These are phyloP conservation scores for Aspergillus costaricaensis DNA, from an alignment of 2,329 filamentous ascomycete genomes.

Conservation along the genomic window DNA sequence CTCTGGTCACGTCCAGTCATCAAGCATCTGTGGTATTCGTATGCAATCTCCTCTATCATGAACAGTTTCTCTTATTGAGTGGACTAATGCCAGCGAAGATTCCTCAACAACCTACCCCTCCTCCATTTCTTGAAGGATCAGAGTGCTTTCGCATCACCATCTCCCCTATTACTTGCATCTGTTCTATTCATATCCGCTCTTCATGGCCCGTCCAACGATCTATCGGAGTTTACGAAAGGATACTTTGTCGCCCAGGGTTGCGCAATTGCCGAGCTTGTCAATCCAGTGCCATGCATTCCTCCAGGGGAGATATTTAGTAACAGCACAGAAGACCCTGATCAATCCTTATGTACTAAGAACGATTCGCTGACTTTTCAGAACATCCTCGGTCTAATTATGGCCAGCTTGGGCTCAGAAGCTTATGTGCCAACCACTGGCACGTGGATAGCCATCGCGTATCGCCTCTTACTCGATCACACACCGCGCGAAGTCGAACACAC, in stretches of 20 bases:
- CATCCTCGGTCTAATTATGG: conserved; percentile 34
- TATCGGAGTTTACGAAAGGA: conserved; percentile 21
- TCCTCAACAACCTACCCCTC: conserved; percentile 30
- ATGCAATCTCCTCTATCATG: conserved; percentile 6
- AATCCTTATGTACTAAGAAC: neutral
- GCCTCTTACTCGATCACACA: conserved; percentile 31
- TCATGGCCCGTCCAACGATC: conserved; percentile 22
- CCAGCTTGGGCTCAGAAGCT: conserved; percentile 33
- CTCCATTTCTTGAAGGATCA: conserved; percentile 32
- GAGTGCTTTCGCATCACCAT: conserved; percentile 28
- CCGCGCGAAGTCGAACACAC: conserved; percentile 16
- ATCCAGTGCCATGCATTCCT: conserved; percentile 8
- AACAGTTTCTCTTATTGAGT: neutral
- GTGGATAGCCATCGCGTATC: conserved; percentile 35
- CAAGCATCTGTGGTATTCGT: conserved; percentile 31
- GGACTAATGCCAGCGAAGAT: conserved; percentile 19
- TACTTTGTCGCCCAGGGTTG: conserved; percentile 30
- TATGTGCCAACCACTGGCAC: conserved; percentile 29
- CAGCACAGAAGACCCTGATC: neutral
- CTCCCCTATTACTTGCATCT: conserved; percentile 30
- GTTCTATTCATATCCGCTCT: conserved; percentile 34
- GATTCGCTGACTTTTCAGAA: conserved; percentile 26
- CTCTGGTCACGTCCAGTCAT: conserved; percentile 29
- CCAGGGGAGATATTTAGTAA: neutral
- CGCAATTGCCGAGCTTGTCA: conserved; percentile 28